phyloP scores from a whole-genome alignment of 495 filamentous ascomycete genomes.

The Trichocladium uniseriatum region DNA sequence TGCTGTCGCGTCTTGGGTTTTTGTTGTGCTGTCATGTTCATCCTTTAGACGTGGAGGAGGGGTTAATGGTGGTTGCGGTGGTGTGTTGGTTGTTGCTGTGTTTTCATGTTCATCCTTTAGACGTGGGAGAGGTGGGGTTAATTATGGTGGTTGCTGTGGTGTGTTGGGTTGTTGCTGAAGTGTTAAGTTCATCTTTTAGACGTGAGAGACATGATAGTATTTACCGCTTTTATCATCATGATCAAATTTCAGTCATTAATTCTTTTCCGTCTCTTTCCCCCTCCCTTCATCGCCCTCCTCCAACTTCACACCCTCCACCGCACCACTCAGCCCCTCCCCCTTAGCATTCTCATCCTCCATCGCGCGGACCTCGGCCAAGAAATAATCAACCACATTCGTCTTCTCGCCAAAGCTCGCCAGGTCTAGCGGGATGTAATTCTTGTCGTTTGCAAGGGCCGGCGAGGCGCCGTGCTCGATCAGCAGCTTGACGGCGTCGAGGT shows the following conservation, averaged over 20 bases:
- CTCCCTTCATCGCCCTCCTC: conserved; percentile 9
- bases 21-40: no score
- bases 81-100: no score
- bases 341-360: conserved; percentile 44
- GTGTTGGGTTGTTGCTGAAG: no score
- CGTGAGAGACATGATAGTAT: no score
- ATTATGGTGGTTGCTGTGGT: no score
- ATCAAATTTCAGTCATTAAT: background rate
- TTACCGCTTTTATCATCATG: no score
- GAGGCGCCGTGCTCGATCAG: conserved; percentile 58
- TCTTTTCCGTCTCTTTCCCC: conserved; percentile 3
- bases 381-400: conserved; percentile 56
- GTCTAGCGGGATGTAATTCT: conserved; percentile 77
- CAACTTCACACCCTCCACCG: conserved; percentile 21
- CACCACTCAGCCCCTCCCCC: conserved; percentile 20
- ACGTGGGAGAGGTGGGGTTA: no score
- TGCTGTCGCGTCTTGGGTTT: no score
- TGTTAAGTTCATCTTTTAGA: no score
- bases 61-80: no score
- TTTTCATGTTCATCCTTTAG: no score
- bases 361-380: conserved; percentile 47
- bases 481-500: conserved; percentile 66
- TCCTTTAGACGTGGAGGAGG: no score
- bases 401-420: conserved; percentile 70
- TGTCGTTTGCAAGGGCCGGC: conserved; percentile 62